Conservation (phyloP, 2,329 filamentous ascomycete species). For the Furcasterigmium furcatum region DNA sequence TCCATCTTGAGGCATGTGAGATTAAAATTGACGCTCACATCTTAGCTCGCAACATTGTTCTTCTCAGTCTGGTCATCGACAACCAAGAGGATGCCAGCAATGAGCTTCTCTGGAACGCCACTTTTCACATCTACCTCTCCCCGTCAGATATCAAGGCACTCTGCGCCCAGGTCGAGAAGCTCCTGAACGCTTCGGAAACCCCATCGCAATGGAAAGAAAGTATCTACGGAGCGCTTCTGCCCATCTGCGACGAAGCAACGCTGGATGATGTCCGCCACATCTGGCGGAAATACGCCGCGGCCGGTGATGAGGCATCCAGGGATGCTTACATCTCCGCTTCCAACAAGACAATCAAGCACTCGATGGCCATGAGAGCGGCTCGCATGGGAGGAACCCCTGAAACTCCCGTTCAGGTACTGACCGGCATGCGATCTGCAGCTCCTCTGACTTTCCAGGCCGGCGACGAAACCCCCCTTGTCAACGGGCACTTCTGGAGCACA, state of each 20-base stretch:
- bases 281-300: constrained; percentile 5
- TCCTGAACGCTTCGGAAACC: constrained; percentile 32
- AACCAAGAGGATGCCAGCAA: constrained; percentile 17
- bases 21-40: constrained; percentile 4
- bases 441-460: constrained; percentile 25
- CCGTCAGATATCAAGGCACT: constrained; percentile 30
- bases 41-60: constrained; percentile 52
- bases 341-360: constrained; percentile 4
- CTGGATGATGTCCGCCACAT: constrained; percentile 22
- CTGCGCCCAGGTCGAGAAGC: constrained; percentile 23
- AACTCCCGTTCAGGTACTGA: constrained; percentile 12
- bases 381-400: neutral
- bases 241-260: constrained; percentile 46
- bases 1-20: neutral
- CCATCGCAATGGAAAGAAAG: constrained; percentile 39
- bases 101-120: constrained; percentile 47
- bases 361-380: constrained; percentile 16
- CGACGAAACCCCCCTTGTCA: constrained; percentile 16
- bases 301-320: neutral
- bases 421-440: constrained; percentile 32
- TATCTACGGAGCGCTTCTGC: constrained; percentile 38
- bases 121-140: constrained; percentile 49
- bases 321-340: neutral
- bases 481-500: constrained; percentile 28
- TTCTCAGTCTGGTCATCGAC: constrained; percentile 49